phyloP scores from a whole-genome alignment of 2,329 filamentous ascomycete species.

The Colletotrichum phormii region DNA sequence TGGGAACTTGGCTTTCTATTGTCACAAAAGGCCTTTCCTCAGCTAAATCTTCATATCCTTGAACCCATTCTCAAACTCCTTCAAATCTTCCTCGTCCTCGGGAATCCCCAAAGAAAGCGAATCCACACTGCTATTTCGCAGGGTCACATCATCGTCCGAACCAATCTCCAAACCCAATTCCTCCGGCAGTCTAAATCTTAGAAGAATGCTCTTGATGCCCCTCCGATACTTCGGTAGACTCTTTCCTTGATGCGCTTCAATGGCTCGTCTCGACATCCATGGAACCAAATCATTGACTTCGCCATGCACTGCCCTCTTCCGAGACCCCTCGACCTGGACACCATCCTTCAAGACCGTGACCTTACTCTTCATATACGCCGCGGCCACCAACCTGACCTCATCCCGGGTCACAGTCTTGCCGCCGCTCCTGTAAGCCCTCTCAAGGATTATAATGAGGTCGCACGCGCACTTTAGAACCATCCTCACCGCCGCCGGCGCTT shows the following conservation, averaged over 20 bases:
- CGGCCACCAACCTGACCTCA: neutral
- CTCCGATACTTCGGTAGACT: neutral
- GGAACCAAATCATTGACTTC: conserved; percentile 8
- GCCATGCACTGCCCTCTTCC: neutral
- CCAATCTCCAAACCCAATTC: too few species aligned
- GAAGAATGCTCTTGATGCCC: too few species aligned
- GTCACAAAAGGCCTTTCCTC: too few species aligned
- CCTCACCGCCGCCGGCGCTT: conserved; percentile 19
- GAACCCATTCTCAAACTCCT: too few species aligned
- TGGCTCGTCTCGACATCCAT: neutral
- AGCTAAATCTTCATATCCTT: too few species aligned
- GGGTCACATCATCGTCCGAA: too few species aligned
- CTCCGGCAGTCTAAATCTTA: too few species aligned
- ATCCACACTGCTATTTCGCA: too few species aligned
- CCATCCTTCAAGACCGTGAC: neutral
- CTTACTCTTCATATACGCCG: neutral
- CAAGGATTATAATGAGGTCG: conserved; percentile 28
- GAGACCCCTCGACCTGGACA: neutral
- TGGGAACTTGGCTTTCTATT: too few species aligned
- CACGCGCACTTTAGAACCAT: conserved; percentile 34
- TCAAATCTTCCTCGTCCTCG: too few species aligned
- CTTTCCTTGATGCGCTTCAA: conserved; percentile 8
- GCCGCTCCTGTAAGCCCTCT: conserved; percentile 1
- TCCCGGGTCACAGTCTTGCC: conserved; percentile 6
- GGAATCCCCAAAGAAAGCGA: too few species aligned